Evolutionary conservation across 805 yeast species (phyloP), one percentile per base, ranked within the genome.

Genomic region (Pichia deserticola): DNA sequence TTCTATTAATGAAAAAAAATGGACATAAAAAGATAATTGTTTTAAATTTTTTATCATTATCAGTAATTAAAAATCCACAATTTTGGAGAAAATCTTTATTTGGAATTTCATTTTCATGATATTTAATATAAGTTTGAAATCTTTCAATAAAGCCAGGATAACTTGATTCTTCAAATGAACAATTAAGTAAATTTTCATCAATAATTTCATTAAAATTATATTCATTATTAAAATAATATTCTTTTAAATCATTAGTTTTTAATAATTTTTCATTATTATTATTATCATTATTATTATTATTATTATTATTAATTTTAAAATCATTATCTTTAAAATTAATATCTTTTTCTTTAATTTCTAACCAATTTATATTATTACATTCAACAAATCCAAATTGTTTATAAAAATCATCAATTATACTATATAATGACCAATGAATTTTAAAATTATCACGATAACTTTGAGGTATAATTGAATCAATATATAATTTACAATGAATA

Each of bases 361-460:
- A 15, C 43, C 43, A 39, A 4, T 38, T 39, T 5, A 43, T 13
- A 36, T 47, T 30, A 30, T n/a, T 20, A n/a, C 33, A 38, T 10
- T 25, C 20, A 11, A n/a, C 44, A 43, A 51, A 51, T 7, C 51
- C 54, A 41, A 51, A 48, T 36, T 38, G 33, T 28, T 20, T 25
- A 40, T 51, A 51, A 36, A 39, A 51, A 9, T 38, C 45, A 13
- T 36, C 45, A 25, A 51, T 49, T 20, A 46, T 44, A 39, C 51
- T 51, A 15, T 45, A 48, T 29, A 51, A 36, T 5, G 50, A 30
- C 52, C 54, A 48, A 40, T 42, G 44, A 7, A 46, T 34, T 6
- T 40, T 38, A 12, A 35, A 27, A 5, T 13, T 10, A 7, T 38
- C 35, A 4, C 46, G 20, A 9, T 35, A 33, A 12, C 25, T n/a